Base-by-base conservation (phyloP, 352 stramenopile species). In the Pythium dissotocum region DNA sequence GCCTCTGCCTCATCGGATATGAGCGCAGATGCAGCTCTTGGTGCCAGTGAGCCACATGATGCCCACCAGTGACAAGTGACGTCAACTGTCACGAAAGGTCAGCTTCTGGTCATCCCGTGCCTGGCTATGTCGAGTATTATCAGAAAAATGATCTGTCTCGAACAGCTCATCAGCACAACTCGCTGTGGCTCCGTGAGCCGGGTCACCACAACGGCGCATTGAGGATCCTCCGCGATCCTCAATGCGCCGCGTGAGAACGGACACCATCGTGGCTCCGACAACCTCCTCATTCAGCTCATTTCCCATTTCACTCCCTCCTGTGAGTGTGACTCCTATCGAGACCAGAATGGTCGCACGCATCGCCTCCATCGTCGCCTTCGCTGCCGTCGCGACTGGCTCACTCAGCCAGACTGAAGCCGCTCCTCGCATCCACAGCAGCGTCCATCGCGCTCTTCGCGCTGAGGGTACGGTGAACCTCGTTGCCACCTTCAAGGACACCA, bases 391-490 rank as follows among this genome's bases (percentile, higher is more conserved):
- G 30, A 33, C 54, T 14, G 30, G 28, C n/a, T 42, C 32, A 4
- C 4, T 49, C 32, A 26, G 54, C n/a, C 32, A 48, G 16, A 48
- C 54, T 14, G 54, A 60, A 1, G 54, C 54, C 9, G 28, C n/a
- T 21, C 54, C 54, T 10, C 54, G 54, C 54, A 46, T 60, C 33
- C 30, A 60, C 54, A 36, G 32, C 1, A 48, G n/a, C 54, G 54
- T 60, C 3, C 54, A 60, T 33, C 54, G 33, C 16, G 30, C 54
- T 2, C 54, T 60, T 21, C 54, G 32, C 21, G 30, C 16, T 2
- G 33, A 60, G 35, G 54, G 33, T 4, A 53, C 46, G 0, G 24
- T 53, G 8, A 53, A 53, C 21, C 46, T 53, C 18, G 46, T 53
- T 10, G 46, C 46, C 18, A 32, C 46, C n/a, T 53, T 53, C 46